Base-by-base conservation (phyloP, 768 basidiomycete species). In the Amanita thiersii region DNA sequence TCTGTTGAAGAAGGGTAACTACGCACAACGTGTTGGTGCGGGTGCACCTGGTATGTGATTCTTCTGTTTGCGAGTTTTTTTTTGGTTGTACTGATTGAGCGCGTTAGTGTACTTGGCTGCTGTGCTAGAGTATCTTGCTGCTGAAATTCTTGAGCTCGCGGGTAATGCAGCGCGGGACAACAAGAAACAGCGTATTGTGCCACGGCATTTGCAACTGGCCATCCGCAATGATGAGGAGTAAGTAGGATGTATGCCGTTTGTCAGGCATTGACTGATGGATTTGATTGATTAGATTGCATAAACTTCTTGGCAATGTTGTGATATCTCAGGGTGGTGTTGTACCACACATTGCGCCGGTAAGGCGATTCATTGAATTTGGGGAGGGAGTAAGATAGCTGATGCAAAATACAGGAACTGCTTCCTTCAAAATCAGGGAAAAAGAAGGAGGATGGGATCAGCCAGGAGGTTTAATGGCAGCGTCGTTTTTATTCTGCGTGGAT, bases 151-250 rank as follows among this genome's bases (percentile, higher is more conserved):
- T 49, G 90, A 93, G 61, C 73, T 93, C 26, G 90, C 90, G 47
- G 90, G 90, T 29, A 86, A 86, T 52, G 86, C 86, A 11, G 86
- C 81, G 20, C 76, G 81, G 46, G 81, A 79, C 61, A 83, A 83
- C 70, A 82, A 87, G 75, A 86, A 92, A 70, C 82, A 86, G 52
- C 89, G 91, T 82, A 92, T 93, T 53, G 86, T 92, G 17, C 91
- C 90, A 41, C 81, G 91, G 55, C 91, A 93, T 65, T 63, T 93
- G 37, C 91, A 93, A 57, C 79, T 93, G 41, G 90, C 91, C 50
- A 89, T 93, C 63, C 77, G 90, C 51, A 89, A 91, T 61, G 87
- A 89, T 46, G 88, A 91, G 59, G 88, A 85, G 81, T 82, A 42
- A 6, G 60, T 61, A 7, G 1, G 10, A 11, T 21, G 10, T 6